Evolutionary conservation across 441 rosid species (phyloP).

Genomic region (Bocquillonia castaneifolia): DNA sequence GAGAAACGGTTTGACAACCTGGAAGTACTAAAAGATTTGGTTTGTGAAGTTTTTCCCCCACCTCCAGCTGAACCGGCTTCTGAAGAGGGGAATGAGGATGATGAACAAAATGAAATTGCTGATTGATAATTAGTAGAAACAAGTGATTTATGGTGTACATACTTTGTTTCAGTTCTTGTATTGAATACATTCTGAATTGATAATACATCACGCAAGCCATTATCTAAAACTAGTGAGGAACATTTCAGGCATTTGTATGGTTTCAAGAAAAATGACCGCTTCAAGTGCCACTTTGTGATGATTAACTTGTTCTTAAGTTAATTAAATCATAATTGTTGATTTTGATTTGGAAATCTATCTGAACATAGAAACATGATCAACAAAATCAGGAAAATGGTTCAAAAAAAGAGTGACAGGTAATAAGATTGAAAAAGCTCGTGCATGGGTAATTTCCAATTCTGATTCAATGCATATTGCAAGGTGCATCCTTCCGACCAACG

Average conservation of each 20-base stretch:
- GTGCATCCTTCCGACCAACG: not conserved
- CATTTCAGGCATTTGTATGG: not conserved
- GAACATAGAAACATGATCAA: too few relatives aligned
- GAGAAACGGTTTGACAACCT: constrained; percentile 35
- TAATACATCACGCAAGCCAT: not conserved
- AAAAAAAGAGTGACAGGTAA: not conserved
- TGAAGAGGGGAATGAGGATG: constrained; percentile 14
- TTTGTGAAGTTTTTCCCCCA: constrained; percentile 28
- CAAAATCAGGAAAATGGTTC: too few relatives aligned
- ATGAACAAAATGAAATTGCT: constrained; percentile 10
- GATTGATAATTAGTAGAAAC: not conserved
- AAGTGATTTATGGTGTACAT: not conserved
- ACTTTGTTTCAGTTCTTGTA: not conserved
- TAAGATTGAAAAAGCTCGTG: not conserved
- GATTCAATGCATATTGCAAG: not conserved
- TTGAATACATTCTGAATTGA: not conserved
- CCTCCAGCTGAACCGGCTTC: constrained; percentile 19
- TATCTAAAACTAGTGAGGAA: not conserved
- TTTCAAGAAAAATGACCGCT: not conserved
- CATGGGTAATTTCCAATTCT: not conserved
- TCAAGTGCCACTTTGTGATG: not conserved
- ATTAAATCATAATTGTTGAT: not conserved
- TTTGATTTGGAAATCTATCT: not conserved
- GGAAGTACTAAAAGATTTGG: constrained; percentile 33
- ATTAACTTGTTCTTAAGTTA: not conserved